Percentiles rank a stretch among this genome's conserved stretches.
Evolutionary conservation across 352 stramenopile genomes (phyloP).

Genomic region (Thraustochytrium sp.): DNA sequence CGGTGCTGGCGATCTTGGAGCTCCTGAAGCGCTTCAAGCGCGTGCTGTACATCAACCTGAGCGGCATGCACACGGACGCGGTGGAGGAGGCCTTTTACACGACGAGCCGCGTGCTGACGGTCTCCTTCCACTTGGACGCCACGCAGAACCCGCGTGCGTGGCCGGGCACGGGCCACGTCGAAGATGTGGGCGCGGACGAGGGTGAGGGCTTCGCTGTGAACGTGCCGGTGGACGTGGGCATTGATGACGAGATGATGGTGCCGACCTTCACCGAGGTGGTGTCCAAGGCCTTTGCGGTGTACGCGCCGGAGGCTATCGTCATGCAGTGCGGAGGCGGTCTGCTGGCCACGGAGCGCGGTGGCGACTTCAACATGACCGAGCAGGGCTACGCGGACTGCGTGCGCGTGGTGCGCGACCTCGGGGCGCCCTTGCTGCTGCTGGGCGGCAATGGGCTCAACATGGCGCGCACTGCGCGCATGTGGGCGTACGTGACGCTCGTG

Average conservation of each 20-base stretch:
- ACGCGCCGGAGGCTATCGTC: conserved; percentile 79
- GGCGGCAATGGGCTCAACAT: conserved; percentile 74
- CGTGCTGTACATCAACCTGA: conserved; percentile 99
- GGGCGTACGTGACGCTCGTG: conserved; percentile 94
- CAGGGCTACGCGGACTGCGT: conserved; percentile 69
- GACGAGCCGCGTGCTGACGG: conserved; percentile 96
- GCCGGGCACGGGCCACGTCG: conserved; percentile 83
- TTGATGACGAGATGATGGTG: conserved; percentile 89
- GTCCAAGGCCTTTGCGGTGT: conserved; percentile 58
- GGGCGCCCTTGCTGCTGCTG: conserved; percentile 66
- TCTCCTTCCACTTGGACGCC: conserved; percentile 84
- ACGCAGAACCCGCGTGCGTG: conserved; percentile 96
- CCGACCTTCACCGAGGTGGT: conserved; percentile 91
- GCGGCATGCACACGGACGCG: conserved; percentile 96
- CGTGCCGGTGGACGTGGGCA: conserved; percentile 88
- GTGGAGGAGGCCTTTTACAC: conserved; percentile 95
- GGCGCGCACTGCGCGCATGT: conserved; percentile 79
- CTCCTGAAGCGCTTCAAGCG: conserved; percentile 92
- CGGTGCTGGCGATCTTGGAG: conserved; percentile 96
- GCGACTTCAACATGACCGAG: conserved; percentile 72
- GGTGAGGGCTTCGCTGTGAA: conserved; percentile 93
- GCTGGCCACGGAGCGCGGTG: conserved; percentile 88
- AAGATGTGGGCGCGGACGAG: conserved; percentile 83
- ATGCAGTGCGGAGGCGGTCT: conserved; percentile 95
- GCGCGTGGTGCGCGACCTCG: conserved; percentile 70